Conservation (phyloP, 2,329 filamentous ascomycete genomes). For the Exophiala phaeomuriformis region DNA sequence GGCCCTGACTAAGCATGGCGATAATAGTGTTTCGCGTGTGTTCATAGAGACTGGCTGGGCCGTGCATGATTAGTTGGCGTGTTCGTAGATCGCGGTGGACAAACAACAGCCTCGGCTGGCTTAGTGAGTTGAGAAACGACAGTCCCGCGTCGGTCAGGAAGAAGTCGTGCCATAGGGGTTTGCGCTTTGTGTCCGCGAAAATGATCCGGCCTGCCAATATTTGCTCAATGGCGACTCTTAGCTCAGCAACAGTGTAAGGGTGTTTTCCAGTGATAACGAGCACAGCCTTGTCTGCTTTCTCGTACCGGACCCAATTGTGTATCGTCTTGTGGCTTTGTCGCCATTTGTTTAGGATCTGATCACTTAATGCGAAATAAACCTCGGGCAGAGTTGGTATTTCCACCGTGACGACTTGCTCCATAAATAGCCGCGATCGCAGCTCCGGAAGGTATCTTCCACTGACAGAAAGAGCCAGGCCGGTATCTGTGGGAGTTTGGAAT, state of each 20-base stretch:
- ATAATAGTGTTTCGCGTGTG: slow-evolving; percentile 1
- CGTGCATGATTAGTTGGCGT: slow-evolving; percentile 5
- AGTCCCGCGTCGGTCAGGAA: slow-evolving; percentile 5
- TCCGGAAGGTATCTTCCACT: neutral
- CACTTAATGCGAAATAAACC: slow-evolving; percentile 3
- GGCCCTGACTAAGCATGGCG: neutral
- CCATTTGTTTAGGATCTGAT: neutral
- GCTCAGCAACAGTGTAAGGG: slow-evolving; percentile 2
- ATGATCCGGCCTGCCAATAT: slow-evolving; percentile 7
- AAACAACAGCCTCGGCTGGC: slow-evolving; percentile 2
- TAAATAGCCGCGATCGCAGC: slow-evolving; percentile 7
- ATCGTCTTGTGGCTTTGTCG: neutral
- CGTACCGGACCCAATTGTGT: neutral
- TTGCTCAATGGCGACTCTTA: slow-evolving; percentile 2
- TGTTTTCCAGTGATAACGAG: slow-evolving; percentile 2
- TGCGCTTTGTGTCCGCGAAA: slow-evolving; percentile 1
- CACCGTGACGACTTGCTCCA: slow-evolving; percentile 6
- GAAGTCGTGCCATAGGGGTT: slow-evolving; percentile 12
- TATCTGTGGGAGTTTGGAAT: neutral
- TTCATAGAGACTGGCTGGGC: neutral
- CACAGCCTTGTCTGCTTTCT: neutral
- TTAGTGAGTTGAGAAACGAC: neutral
- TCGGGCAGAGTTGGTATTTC: slow-evolving; percentile 2
- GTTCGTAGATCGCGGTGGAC: slow-evolving; percentile 7
- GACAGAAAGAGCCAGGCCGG: neutral